Conservation (phyloP, 129 eudicot genomes). For the Mikania micrantha region DNA sequence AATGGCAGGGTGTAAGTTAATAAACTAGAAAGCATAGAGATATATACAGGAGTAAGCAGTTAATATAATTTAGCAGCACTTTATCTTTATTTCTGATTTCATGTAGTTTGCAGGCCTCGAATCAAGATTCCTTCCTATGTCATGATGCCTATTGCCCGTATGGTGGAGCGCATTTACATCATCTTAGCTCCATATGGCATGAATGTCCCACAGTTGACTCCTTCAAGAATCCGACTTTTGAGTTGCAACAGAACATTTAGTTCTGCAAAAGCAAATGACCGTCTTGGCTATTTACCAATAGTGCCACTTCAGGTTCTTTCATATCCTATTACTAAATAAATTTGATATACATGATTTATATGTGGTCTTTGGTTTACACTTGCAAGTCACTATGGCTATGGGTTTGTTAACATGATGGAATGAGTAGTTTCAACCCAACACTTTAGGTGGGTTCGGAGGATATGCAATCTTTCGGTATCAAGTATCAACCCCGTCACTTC, state of each 20-base stretch:
- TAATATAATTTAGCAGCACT: constrained; percentile 17
- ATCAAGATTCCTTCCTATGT: constrained; percentile 70
- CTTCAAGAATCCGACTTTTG: constrained; percentile 88
- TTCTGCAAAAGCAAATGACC: constrained; percentile 85
- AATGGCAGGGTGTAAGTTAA: not conserved
- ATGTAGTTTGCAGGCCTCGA: constrained; percentile 85
- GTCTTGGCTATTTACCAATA: constrained; percentile 84
- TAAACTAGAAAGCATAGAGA: not conserved
- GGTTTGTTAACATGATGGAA: not conserved
- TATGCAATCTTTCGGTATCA: not conserved
- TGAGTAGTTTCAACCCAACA: not conserved
- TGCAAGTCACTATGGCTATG: not conserved
- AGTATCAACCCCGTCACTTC: not conserved
- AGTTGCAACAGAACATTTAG: constrained; percentile 73
- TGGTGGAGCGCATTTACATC: constrained; percentile 66
- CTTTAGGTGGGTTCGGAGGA: not conserved
- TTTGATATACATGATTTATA: constrained; percentile 1
- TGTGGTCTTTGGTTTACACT: not conserved
- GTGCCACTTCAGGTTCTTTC: constrained; percentile 70
- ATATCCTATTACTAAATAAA: constrained; percentile 5
- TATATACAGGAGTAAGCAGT: not conserved
- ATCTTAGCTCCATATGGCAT: constrained; percentile 77
- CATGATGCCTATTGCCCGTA: constrained; percentile 84
- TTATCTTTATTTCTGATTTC: constrained; percentile 53
- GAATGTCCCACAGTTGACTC: constrained; percentile 94